Evolutionary conservation across 2,329 filamentous ascomycete genomes (phyloP), one percentile per base, ranked within the genome.

Genomic region (Penicillium brevicompactum): DNA sequence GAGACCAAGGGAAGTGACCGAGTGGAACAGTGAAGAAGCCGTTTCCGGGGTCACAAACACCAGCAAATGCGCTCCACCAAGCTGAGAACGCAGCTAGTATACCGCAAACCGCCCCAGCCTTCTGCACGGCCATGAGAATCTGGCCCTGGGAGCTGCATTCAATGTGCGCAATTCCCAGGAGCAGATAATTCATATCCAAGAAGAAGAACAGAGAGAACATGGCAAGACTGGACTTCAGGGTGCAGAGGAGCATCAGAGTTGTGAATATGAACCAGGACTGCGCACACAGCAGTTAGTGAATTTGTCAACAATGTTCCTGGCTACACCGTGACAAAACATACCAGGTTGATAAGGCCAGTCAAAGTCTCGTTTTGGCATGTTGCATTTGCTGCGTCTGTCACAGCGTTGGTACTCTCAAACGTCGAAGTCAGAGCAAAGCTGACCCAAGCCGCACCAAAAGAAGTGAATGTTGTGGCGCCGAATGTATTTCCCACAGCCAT

Each of bases 261-360:
- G 63, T 65, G 43, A 66, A 63, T 8, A 65, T 63, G 22, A 61
- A 65, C 60, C 63, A 66, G 11, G 56, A 57, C 63, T 65, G n/a
- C 6, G 27, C 18, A 7, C 1, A 41, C 16, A 4, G 22, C 21
- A 16, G 21, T 45, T 22, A 44, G 31, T n/a, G 7, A 1, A 37
- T 31, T 4, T n/a, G 5, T 40, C 22, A 22, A 50, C 9, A 9
- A 4, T 14, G 7, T 9, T 21, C n/a, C 2, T 5, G 2, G 16
- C 41, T 30, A 8, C 3, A 31, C 18, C 8, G 2, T 4, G n/a
- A 11, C n/a, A 27, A 30, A n/a, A 24, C 60, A 37, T 56, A 65
- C 62, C 53, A 65, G 45, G 44, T 60, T 53, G 31, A 63, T 60
- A 4, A 63, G 46, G 1, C 62, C 62, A 55, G 60, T 62, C 6